phyloP scores from a whole-genome alignment of 208 protist genomes.

The Crithidia brevicula region DNA sequence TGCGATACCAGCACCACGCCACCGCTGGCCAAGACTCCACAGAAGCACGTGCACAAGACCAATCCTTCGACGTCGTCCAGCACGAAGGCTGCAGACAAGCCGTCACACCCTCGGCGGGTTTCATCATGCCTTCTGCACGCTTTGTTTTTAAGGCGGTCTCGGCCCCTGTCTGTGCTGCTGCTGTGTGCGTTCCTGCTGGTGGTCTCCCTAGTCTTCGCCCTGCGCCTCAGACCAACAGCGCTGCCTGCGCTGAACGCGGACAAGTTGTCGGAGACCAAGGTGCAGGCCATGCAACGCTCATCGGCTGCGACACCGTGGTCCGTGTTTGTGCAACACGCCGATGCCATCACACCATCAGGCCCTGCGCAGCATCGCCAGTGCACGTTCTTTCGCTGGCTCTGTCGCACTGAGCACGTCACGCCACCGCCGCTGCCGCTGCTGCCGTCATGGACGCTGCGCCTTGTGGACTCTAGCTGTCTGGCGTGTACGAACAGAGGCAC shows the following conservation, averaged over 20 bases:
- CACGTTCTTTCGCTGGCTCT: neutral
- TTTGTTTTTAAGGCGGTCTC: neutral
- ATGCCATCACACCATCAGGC: neutral
- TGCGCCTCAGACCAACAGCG: no score
- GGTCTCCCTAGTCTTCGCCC: no score
- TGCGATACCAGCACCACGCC: no score
- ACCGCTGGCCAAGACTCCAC: no score
- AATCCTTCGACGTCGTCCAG: no score
- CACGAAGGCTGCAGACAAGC: no score
- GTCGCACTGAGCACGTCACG: no score
- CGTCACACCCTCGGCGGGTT: no score
- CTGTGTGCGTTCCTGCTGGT: neutral
- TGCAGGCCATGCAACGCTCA: neutral
- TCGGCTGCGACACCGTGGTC: neutral
- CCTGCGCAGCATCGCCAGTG: neutral
- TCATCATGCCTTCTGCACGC: no score
- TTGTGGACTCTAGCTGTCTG: neutral
- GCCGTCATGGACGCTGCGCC: constrained; percentile 10
- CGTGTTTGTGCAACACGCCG: neutral
- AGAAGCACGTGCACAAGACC: no score
- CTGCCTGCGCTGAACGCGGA: neutral
- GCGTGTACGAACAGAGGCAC: neutral
- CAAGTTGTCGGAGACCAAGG: neutral
- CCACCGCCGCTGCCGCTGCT: neutral
- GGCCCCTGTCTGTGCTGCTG: neutral